Percentiles rank a stretch among this genome's conserved stretches.
Evolutionary conservation across 2,329 filamentous ascomycete genomes (phyloP).

Genomic region (Pseudofabraea citricarpa): DNA sequence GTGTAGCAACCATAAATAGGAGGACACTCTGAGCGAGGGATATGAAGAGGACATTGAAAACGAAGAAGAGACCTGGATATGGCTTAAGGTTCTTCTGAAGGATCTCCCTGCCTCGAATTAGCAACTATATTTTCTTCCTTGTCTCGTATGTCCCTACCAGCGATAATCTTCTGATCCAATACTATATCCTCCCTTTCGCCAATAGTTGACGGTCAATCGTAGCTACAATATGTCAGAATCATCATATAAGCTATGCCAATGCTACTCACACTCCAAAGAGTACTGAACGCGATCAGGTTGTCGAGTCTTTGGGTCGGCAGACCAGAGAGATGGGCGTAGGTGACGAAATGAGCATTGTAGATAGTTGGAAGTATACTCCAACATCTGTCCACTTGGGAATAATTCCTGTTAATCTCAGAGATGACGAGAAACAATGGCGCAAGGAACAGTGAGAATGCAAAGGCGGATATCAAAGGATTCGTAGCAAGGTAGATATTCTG

Average conservation of each 20-base stretch:
- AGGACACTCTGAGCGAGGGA: conserved; percentile 77
- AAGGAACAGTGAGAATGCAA: conserved; percentile 68
- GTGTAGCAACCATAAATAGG: conserved; percentile 72
- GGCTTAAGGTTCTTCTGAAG: conserved; percentile 59
- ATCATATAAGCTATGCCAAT: neutral
- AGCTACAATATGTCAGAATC: conserved; percentile 37
- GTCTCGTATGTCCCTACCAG: conserved; percentile 50
- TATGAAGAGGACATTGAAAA: conserved; percentile 90
- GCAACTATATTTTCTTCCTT: neutral
- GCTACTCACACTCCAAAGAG: conserved; percentile 68
- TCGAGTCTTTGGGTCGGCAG: conserved; percentile 68
- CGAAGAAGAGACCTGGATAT: conserved; percentile 56
- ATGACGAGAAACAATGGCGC: conserved; percentile 66
- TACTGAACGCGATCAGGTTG: conserved; percentile 63
- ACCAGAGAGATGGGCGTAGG: conserved; percentile 76
- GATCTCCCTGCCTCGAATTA: conserved; percentile 49
- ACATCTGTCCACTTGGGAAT: conserved; percentile 89
- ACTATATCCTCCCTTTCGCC: conserved; percentile 86
- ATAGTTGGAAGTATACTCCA: conserved; percentile 89
- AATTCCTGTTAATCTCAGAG: conserved; percentile 87
- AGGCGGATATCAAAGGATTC: conserved; percentile 76
- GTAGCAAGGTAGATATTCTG: conserved; percentile 73
- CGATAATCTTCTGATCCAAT: conserved; percentile 92
- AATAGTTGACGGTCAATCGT: conserved; percentile 94
- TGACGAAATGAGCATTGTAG: conserved; percentile 77